Base-by-base conservation (phyloP, 306 rosid genomes). In the Vigna angularis region DNA sequence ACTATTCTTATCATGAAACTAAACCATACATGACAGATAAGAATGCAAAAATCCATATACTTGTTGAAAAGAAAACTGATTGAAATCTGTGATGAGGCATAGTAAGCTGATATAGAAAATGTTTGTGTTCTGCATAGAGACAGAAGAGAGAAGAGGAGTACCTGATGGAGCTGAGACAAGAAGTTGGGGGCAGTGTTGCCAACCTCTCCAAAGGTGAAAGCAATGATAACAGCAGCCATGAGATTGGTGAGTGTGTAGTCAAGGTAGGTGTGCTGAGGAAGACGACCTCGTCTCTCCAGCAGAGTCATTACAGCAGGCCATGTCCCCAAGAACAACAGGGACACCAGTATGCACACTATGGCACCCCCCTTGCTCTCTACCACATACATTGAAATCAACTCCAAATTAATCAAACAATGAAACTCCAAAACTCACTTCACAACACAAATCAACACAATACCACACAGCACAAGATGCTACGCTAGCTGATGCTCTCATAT, bases 221-320 rank as follows among this genome's bases (percentile, higher is more conserved):
- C 98, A 73, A 94, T 94, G 52, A 94, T 62, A 0, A 94, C 78
- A 79, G 97, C 95, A 79, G 98, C 97, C 63, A 92, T 75, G 70
- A 94, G 82, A 77, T 94, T 94, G 40, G 97, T 88, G 72, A 94
- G 68, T 0, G 98, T 78, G 74, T 94, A 94, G 40, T 94, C 98
- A 48, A 94, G 98, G 80, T 94, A 94, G 1, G 97, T 90, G 68
- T 94, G 97, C 48, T 94, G 98, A 86, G 97, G 98, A 81, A 92
- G 97, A 72, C 98, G 94, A 24, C 97, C 98, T 63, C 93, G 45
- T 47, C 98, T 87, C 56, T 94, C 97, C 5, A 90, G 66, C 38
- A 94, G 81, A 62, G 96, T 83, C 91, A 94, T 52, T 2, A 94
- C 17, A 51, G 97, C 98, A 24, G 95, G 98, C 97, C 97, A 92